phyloP scores from a whole-genome alignment of 768 basidiomycete species.

The Amanita exitialis region DNA sequence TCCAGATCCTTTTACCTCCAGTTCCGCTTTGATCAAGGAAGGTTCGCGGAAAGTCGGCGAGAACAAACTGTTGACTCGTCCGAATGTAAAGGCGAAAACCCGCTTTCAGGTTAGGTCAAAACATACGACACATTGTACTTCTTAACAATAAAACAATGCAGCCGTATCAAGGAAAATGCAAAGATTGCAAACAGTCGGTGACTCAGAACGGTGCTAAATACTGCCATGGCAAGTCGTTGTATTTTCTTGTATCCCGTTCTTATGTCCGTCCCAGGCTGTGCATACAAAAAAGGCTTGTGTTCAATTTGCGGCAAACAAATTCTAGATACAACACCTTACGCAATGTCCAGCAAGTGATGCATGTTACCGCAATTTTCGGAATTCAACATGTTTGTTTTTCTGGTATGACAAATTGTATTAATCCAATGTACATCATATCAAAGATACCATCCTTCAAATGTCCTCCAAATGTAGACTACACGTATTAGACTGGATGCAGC shows the following conservation, averaged over 20 bases:
- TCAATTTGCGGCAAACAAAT: conserved; percentile 85
- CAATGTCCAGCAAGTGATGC: conserved; percentile 72
- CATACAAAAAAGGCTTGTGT: conserved; percentile 80
- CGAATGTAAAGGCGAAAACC: conserved; percentile 56
- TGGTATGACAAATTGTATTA: neutral
- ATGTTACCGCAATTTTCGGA: neutral
- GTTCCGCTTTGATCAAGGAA: conserved; percentile 65
- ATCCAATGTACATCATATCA: conserved; percentile 4
- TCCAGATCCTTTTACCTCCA: conserved; percentile 77
- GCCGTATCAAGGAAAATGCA: conserved; percentile 84
- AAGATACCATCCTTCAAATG: neutral
- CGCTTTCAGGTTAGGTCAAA: conserved; percentile 54
- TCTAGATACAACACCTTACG: conserved; percentile 73
- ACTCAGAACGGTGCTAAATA: conserved; percentile 87
- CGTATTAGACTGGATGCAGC: conserved; percentile 2
- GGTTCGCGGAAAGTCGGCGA: conserved; percentile 75
- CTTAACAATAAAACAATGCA: conserved; percentile 21
- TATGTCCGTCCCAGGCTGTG: conserved; percentile 48
- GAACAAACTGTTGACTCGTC: conserved; percentile 70
- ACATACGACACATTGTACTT: conserved; percentile 12
- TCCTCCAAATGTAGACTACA: neutral
- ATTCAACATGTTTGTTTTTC: neutral
- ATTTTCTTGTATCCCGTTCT: conserved; percentile 5
- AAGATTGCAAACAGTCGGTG: conserved; percentile 75
- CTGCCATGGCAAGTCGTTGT: conserved; percentile 59